A percentile compares a stretch with the other conserved stretches of the same genome.
Evolutionary conservation across 1,284 basidiomycete species (phyloP).

Genomic region (Macrocybe sp.): DNA sequence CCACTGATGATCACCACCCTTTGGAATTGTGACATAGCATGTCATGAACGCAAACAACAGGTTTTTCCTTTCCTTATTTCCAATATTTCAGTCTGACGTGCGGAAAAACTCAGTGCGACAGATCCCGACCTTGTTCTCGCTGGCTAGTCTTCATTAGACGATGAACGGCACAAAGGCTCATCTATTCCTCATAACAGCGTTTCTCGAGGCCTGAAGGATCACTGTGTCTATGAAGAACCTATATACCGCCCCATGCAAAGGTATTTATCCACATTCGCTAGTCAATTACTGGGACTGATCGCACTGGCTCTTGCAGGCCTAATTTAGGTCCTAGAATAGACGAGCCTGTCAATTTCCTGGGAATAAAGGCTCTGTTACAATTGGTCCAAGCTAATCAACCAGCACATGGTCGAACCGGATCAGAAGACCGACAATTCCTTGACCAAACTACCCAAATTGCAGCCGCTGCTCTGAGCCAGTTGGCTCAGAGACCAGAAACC

Average conservation of each 20-base stretch:
- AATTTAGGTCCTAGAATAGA: slow-evolving; percentile 4
- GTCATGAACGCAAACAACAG: slow-evolving; percentile 17
- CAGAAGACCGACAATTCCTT: not conserved
- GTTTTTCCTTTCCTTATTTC: slow-evolving; percentile 3
- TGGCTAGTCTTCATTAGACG: slow-evolving; percentile 7
- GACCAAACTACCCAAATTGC: slow-evolving; percentile 10
- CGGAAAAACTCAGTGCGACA: slow-evolving; percentile 10
- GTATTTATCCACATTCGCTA: too few species aligned
- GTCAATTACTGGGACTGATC: not conserved
- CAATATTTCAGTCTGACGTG: not conserved
- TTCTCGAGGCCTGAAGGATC: slow-evolving; percentile 6
- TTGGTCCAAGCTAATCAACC: slow-evolving; percentile 11
- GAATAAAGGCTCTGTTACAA: slow-evolving; percentile 9
- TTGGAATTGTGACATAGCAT: slow-evolving; percentile 7
- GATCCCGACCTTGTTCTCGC: slow-evolving; percentile 13
- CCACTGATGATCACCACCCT: not conserved
- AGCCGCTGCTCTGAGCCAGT: slow-evolving; percentile 10
- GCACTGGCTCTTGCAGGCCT: not conserved
- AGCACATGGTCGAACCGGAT: not conserved
- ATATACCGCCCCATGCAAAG: too few species aligned
- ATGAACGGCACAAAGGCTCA: not conserved
- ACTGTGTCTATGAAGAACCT: slow-evolving; percentile 12
- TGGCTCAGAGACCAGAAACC: slow-evolving; percentile 8
- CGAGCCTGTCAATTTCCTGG: slow-evolving; percentile 1
- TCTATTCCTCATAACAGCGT: slow-evolving; percentile 2